Percentiles rank a stretch among this genome's conserved stretches.
phyloP scores from a whole-genome alignment of 2,329 filamentous ascomycete species.

The Phialophora macrospora region DNA sequence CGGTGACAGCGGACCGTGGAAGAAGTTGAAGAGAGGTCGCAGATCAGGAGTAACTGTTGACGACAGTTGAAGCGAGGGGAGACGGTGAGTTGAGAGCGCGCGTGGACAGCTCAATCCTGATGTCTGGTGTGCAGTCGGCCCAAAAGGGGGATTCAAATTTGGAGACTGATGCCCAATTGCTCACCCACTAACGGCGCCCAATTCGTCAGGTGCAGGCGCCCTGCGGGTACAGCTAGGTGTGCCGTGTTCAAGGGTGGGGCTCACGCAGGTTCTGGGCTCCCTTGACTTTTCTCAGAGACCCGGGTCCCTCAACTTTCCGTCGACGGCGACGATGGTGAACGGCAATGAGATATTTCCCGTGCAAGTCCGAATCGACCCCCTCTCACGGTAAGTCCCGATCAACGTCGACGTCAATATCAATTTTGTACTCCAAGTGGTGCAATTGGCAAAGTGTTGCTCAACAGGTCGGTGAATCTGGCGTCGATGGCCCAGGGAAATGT shows the following conservation, averaged over 20 bases:
- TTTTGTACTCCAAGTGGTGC: background rate
- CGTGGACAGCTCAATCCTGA: slow-evolving; percentile 10
- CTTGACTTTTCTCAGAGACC: background rate
- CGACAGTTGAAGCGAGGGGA: slow-evolving; percentile 17
- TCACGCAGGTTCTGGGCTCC: background rate
- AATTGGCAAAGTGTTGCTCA: background rate
- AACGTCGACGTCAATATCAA: background rate
- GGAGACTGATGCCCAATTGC: slow-evolving; percentile 24
- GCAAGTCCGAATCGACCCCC: background rate
- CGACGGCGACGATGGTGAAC: background rate
- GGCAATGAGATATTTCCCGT: background rate
- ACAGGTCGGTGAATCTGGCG: background rate
- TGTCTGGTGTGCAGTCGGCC: slow-evolving; percentile 11
- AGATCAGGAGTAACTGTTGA: slow-evolving; percentile 3
- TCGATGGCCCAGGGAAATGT: background rate
- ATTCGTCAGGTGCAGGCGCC: slow-evolving; percentile 48
- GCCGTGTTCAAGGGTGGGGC: slow-evolving; percentile 8
- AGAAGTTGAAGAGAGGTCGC: slow-evolving; percentile 1
- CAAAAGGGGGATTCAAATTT: slow-evolving; percentile 11
- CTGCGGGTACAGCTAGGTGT: slow-evolving; percentile 3
- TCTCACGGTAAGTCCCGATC: background rate
- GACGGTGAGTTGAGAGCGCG: slow-evolving; percentile 17
- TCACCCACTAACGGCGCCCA: slow-evolving; percentile 16
- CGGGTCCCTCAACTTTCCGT: background rate
- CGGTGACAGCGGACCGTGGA: slow-evolving; percentile 2